These are phyloP conservation scores for Neurospora sp. DNA, from an alignment of 495 filamentous ascomycete genomes.

Conservation along the genomic window DNA sequence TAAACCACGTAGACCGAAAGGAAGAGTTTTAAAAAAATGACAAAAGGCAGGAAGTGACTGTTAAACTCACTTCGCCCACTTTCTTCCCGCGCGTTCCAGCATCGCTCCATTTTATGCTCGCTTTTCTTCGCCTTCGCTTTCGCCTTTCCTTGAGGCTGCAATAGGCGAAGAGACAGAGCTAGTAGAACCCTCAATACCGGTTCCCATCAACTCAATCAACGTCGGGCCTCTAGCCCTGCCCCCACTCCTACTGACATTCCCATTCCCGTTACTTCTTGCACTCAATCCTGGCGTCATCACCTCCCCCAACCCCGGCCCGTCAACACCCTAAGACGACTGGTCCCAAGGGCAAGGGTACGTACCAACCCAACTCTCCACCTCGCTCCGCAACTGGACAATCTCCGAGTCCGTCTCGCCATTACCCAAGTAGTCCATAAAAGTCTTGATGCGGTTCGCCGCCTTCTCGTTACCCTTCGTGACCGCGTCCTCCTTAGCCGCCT, in stretches of 20 bases:
- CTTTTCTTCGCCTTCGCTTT: no score
- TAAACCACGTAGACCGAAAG: no score
- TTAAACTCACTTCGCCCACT: no score
- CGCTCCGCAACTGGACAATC: constrained; percentile 74
- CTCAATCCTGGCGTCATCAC: background rate
- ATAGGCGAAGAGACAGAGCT: no score
- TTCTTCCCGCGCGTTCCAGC: no score
- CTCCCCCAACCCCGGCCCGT: background rate
- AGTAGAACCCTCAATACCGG: background rate
- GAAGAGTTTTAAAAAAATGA: no score
- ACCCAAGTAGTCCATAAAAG: constrained; percentile 73
- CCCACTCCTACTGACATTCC: background rate
- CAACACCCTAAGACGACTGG: constrained; percentile 17
- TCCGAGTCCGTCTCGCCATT: constrained; percentile 76
- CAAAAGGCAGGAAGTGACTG: no score
- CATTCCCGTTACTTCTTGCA: background rate
- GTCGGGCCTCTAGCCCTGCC: rapidly evolving
- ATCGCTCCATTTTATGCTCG: no score
- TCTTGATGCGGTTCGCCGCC: constrained; percentile 69
- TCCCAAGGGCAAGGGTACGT: constrained; percentile 86
- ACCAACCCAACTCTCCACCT: constrained; percentile 93
- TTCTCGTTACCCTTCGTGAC: constrained; percentile 62
- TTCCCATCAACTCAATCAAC: background rate
- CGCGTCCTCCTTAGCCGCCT: constrained; percentile 64
- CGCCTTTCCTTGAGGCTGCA: no score